Conservation (phyloP, 1,284 basidiomycete species). For the Ceratobasidium sp. region DNA sequence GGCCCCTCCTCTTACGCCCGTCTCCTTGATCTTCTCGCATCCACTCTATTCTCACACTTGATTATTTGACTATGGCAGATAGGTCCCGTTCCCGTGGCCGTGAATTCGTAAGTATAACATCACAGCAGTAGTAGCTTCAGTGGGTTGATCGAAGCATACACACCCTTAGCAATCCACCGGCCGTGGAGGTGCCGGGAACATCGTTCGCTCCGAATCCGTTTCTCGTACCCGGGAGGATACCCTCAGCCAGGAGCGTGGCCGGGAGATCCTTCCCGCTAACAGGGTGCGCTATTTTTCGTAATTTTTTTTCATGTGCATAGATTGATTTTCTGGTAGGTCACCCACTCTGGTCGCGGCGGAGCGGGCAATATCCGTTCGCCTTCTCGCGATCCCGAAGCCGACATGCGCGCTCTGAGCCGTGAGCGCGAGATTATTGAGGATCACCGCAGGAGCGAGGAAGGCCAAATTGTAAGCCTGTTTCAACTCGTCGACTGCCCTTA, state of each 20-base stretch:
- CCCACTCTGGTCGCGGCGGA: conserved; percentile 74
- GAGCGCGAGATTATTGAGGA: conserved; percentile 57
- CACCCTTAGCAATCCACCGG: conserved; percentile 62
- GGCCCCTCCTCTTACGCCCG: background rate
- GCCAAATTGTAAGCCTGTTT: conserved; percentile 21
- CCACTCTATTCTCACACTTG: conserved; percentile 39
- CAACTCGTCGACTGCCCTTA: conserved; percentile 50
- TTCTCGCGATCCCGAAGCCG: conserved; percentile 58
- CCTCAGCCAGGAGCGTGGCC: conserved; percentile 56
- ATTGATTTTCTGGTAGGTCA: conserved; percentile 51
- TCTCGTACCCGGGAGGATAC: conserved; percentile 53
- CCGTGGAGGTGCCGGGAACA: conserved; percentile 71
- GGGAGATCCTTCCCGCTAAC: conserved; percentile 49
- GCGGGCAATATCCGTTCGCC: conserved; percentile 77
- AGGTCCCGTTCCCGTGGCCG: conserved; percentile 50
- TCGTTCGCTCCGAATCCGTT: conserved; percentile 57
- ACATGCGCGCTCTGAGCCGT: conserved; percentile 48
- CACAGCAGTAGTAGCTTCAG: conserved; percentile 5
- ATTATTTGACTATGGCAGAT: conserved; percentile 46
- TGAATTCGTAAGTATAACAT: conserved; percentile 46
- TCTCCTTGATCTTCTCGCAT: conserved; percentile 12
- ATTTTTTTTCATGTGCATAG: conserved; percentile 25
- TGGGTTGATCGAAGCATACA: conserved; percentile 4
- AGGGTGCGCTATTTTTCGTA: conserved; percentile 39
- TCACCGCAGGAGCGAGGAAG: conserved; percentile 43